Percentiles rank a stretch among this genome's conserved stretches.
Conservation (phyloP, 2,329 filamentous ascomycete genomes). For the Ophiocordyceps sinensis region DNA sequence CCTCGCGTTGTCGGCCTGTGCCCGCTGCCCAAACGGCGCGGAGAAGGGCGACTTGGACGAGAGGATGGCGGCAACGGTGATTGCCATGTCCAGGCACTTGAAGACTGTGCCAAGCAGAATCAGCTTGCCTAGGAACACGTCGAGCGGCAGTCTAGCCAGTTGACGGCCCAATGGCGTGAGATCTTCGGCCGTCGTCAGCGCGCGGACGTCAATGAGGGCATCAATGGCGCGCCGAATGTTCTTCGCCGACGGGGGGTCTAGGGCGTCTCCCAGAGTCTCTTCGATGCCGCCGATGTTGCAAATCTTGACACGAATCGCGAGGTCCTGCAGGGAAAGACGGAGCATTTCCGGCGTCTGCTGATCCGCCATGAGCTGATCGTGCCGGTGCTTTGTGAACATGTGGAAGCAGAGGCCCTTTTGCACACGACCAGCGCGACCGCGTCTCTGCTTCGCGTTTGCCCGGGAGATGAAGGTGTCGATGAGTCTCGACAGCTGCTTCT, state of each 20-base stretch:
- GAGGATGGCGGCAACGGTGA: slow-evolving; percentile 84
- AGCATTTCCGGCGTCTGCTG: slow-evolving; percentile 97
- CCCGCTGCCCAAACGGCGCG: slow-evolving; percentile 68
- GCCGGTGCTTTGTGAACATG: slow-evolving; percentile 78
- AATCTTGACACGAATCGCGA: slow-evolving; percentile 93
- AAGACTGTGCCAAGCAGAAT: slow-evolving; percentile 78
- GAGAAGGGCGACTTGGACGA: slow-evolving; percentile 93
- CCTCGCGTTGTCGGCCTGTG: slow-evolving; percentile 68
- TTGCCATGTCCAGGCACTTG: slow-evolving; percentile 77
- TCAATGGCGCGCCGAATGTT: slow-evolving; percentile 91
- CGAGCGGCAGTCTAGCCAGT: slow-evolving; percentile 75
- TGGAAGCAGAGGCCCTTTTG: slow-evolving; percentile 94
- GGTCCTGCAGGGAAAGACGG: slow-evolving; percentile 80
- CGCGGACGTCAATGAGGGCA: slow-evolving; percentile 82
- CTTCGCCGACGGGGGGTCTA: slow-evolving; percentile 80
- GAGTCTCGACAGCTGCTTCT: slow-evolving; percentile 75
- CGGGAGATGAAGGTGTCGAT: slow-evolving; percentile 92
- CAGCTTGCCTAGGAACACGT: slow-evolving; percentile 90
- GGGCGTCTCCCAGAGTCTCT: slow-evolving; percentile 69
- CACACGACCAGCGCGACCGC: slow-evolving; percentile 87
- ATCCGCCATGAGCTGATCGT: slow-evolving; percentile 73
- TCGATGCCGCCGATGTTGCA: slow-evolving; percentile 93
- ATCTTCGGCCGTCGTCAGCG: slow-evolving; percentile 67
- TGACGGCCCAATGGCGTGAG: slow-evolving; percentile 77
- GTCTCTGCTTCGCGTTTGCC: slow-evolving; percentile 88